A percentile compares a stretch with the other conserved stretches of the same genome.
These are phyloP conservation scores for Tuber indicum DNA, from an alignment of 495 filamentous ascomycete genomes.

Conservation along the genomic window DNA sequence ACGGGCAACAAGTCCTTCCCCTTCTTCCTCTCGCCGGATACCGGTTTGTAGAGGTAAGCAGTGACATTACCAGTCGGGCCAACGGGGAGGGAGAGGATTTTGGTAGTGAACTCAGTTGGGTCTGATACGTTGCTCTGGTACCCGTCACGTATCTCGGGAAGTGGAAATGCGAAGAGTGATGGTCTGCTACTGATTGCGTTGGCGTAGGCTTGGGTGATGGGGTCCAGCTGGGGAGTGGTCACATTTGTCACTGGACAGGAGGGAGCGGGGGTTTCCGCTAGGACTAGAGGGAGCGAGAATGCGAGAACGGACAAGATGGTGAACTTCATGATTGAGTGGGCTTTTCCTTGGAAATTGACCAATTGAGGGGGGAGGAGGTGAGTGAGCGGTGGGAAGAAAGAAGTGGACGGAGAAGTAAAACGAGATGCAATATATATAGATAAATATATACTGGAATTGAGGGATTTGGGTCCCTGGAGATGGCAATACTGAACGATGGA, in stretches of 20 bases:
- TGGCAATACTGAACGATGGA: background rate
- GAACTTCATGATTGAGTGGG: background rate
- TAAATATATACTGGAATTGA: background rate
- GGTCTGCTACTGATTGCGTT: conserved; percentile 8
- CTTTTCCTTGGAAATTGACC: background rate
- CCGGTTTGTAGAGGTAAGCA: conserved; percentile 28
- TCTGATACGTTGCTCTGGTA: conserved; percentile 16
- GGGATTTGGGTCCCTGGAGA: background rate
- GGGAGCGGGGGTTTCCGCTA: background rate
- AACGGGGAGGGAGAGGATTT: conserved; percentile 27
- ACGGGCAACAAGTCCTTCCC: conserved; percentile 11
- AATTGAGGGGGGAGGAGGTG: background rate
- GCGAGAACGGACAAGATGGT: background rate
- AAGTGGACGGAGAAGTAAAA: background rate
- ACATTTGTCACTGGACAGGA: background rate
- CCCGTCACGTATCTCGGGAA: conserved; percentile 25
- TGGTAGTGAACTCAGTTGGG: conserved; percentile 19
- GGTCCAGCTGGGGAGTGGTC: conserved; percentile 30
- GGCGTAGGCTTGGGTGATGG: conserved; percentile 30
- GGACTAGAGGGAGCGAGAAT: background rate
- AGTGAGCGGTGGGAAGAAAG: background rate
- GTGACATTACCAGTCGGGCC: conserved; percentile 17
- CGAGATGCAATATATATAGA: background rate
- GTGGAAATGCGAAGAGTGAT: conserved; percentile 22
- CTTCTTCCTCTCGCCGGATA: background rate